Evolutionary conservation across 164 flowering plant species (phyloP).

Genomic region (Chloranthus sessilifolius): DNA sequence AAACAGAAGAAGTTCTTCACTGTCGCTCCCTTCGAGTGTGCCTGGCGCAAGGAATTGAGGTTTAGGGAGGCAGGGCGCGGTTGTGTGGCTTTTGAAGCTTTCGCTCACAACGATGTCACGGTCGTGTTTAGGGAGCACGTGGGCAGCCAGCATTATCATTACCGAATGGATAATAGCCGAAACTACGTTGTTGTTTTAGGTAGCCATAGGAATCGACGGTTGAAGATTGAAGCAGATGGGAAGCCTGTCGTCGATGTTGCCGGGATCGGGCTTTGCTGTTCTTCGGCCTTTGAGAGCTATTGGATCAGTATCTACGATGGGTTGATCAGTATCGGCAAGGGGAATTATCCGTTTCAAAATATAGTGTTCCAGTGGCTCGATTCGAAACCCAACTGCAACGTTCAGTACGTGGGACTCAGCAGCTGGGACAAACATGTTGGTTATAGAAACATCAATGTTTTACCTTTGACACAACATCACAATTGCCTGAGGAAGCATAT

Average conservation of each 20-base stretch:
- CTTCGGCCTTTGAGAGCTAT: slow-evolving; percentile 80
- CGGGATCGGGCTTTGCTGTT: slow-evolving; percentile 68
- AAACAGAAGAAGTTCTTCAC: slow-evolving; percentile 66
- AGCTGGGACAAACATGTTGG: slow-evolving; percentile 99
- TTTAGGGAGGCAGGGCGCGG: slow-evolving; percentile 93
- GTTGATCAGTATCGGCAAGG: slow-evolving; percentile 80
- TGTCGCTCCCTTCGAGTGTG: slow-evolving; percentile 94
- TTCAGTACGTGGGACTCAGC: slow-evolving; percentile 88
- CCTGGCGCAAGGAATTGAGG: slow-evolving; percentile 73
- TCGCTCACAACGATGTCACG: slow-evolving; percentile 88
- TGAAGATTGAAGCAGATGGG: slow-evolving; percentile 85
- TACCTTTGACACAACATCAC: slow-evolving; percentile 66
- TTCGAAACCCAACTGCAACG: slow-evolving; percentile 69
- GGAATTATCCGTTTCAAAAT: slow-evolving; percentile 87
- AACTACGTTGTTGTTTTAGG: slow-evolving; percentile 89
- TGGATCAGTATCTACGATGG: slow-evolving; percentile 97
- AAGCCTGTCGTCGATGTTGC: slow-evolving; percentile 73
- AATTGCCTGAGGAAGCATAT: slow-evolving; percentile 66
- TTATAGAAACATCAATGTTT: slow-evolving; percentile 76
- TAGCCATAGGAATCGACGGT: slow-evolving; percentile 72
- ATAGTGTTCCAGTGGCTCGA: slow-evolving; percentile 90
- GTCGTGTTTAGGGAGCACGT: slow-evolving; percentile 85
- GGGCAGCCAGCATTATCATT: slow-evolving; percentile 89
- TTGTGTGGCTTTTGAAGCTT: slow-evolving; percentile 94
- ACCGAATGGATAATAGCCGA: slow-evolving; percentile 77